A percentile compares a stretch with the other conserved stretches of the same genome.
Conservation (phyloP, 495 filamentous ascomycete species). For the Beverwykella pulmonaria region DNA sequence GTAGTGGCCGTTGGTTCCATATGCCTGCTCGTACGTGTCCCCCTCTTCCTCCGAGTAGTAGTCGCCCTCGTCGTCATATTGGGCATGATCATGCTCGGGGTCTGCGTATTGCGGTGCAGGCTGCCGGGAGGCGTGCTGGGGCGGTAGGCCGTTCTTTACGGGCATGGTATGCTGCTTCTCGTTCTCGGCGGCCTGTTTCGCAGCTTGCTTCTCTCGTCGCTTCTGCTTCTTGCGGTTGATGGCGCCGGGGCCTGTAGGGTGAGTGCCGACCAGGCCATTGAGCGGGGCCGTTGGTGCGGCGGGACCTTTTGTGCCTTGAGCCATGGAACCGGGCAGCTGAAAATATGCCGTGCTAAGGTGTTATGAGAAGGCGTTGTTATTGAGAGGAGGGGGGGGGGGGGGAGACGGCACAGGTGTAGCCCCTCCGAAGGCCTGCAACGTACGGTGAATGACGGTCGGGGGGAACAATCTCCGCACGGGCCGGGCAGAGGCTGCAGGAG, state of each 20-base stretch:
- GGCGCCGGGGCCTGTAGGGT: constrained; percentile 26
- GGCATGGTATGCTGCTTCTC: constrained; percentile 23
- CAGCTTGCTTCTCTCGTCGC: constrained; percentile 52
- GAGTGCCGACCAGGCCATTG: constrained; percentile 36
- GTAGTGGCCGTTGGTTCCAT: constrained; percentile 38
- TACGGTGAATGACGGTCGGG: constrained; percentile 10
- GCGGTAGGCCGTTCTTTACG: constrained; percentile 33
- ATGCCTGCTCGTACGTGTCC: constrained; percentile 28
- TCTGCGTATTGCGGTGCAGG: constrained; percentile 40
- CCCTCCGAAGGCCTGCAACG: constrained; percentile 19
- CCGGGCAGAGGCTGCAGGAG: constrained; percentile 16
- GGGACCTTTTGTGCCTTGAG: constrained; percentile 40
- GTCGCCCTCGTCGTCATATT: constrained; percentile 49
- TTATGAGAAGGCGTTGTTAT: background rate
- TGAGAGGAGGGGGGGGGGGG: background rate
- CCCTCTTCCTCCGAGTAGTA: constrained; percentile 51
- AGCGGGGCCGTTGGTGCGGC: constrained; percentile 32
- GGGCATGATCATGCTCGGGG: constrained; percentile 42
- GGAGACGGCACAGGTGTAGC: too few species aligned
- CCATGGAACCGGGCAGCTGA: constrained; percentile 29
- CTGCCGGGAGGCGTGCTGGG: constrained; percentile 17
- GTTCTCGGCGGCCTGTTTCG: constrained; percentile 72
- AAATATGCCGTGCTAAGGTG: background rate
- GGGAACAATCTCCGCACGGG: constrained; percentile 25
- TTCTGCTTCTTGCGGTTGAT: constrained; percentile 96